Percentiles rank a stretch among this genome's conserved stretches.
Conservation (phyloP, 2,329 filamentous ascomycete genomes). For the Cladophialophora carrionii region DNA sequence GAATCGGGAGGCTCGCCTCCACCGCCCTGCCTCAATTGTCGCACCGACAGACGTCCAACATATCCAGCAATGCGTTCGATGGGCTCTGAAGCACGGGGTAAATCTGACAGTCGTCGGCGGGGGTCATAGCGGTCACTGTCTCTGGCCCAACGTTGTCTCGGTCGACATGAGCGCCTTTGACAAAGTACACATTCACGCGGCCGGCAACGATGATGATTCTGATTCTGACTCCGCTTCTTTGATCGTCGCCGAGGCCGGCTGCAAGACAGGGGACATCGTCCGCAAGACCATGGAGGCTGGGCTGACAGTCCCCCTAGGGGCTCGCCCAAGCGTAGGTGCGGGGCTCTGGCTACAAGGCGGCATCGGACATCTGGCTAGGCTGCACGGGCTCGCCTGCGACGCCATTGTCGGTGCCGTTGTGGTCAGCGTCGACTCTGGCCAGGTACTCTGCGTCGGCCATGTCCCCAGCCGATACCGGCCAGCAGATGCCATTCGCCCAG, state of each 20-base stretch:
- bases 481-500: slow-evolving; percentile 46
- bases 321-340: slow-evolving; percentile 65
- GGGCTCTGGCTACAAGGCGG: slow-evolving; percentile 68
- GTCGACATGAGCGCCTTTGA: slow-evolving; percentile 64
- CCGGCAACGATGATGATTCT: slow-evolving; percentile 33
- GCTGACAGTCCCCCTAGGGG: slow-evolving; percentile 62
- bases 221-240: slow-evolving; percentile 40
- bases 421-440: slow-evolving; percentile 55
- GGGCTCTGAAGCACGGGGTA: slow-evolving; percentile 55
- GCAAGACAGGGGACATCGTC: slow-evolving; percentile 60
- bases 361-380: slow-evolving; percentile 62
- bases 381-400: slow-evolving; percentile 63
- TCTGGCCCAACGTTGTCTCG: slow-evolving; percentile 57
- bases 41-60: slow-evolving; percentile 54
- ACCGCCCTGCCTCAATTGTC: slow-evolving; percentile 49
- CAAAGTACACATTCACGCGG: slow-evolving; percentile 51
- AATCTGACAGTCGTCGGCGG: slow-evolving; percentile 60
- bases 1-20: slow-evolving; percentile 48
- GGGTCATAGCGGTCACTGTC: slow-evolving; percentile 64
- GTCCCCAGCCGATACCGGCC: slow-evolving; percentile 56
- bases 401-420: slow-evolving; percentile 63
- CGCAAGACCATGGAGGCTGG: slow-evolving; percentile 51
- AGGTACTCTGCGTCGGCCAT: slow-evolving; percentile 56
- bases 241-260: slow-evolving; percentile 60
- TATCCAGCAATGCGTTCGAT: slow-evolving; percentile 60